phyloP scores from a whole-genome alignment of 495 filamentous ascomycete species.

The Penicillium chermesinum region DNA sequence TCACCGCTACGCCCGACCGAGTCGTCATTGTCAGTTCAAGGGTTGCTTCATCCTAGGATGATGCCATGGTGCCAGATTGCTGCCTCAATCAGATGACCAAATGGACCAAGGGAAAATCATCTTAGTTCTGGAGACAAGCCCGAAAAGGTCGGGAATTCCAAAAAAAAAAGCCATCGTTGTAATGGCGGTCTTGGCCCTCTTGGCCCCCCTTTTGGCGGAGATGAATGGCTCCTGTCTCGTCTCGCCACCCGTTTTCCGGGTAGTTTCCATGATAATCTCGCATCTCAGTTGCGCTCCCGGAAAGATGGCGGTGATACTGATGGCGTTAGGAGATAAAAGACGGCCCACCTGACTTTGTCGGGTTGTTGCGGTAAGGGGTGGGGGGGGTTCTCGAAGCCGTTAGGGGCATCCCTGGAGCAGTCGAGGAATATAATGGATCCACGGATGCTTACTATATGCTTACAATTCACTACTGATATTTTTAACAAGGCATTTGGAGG shows the following conservation, averaged over 20 bases:
- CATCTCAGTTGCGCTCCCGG: neutral
- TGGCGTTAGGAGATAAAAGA: neutral
- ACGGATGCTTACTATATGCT: too few species aligned
- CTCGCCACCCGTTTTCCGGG: too few species aligned
- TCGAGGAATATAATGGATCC: neutral
- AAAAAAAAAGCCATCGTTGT: neutral
- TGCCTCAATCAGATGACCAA: constrained; percentile 3
- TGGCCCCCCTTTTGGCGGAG: neutral
- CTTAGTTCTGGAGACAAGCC: neutral
- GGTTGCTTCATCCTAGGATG: neutral
- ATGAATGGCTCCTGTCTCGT: neutral
- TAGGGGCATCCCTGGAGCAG: neutral
- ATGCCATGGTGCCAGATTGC: neutral
- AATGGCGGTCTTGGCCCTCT: neutral
- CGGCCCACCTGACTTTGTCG: neutral
- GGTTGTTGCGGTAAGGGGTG: neutral
- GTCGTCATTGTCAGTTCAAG: neutral
- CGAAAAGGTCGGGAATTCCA: neutral
- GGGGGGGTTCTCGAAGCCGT: neutral
- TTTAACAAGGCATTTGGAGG: too few species aligned
- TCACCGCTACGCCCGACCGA: too few species aligned
- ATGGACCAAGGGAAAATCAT: neutral
- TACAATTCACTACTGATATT: too few species aligned
- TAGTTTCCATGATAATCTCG: neutral
- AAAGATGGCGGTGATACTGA: neutral